Percentiles rank a stretch among this genome's conserved stretches.
Evolutionary conservation across 805 yeast species (phyloP).

Genomic region (Torulaspora microellipsoides): DNA sequence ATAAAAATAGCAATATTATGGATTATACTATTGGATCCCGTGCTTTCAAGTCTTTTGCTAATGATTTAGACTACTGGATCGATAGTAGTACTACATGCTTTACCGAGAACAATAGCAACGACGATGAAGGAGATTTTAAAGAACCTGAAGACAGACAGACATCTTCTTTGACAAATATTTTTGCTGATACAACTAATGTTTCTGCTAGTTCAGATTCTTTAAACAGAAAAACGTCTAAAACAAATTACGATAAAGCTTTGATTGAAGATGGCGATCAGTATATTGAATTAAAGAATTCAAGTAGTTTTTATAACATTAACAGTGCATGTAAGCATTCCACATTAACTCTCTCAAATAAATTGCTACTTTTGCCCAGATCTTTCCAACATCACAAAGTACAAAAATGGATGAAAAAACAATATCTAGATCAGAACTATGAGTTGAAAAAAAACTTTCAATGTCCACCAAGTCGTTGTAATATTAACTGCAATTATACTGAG

Average conservation of each 20-base stretch:
- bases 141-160: not conserved
- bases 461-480: constrained; percentile 11
- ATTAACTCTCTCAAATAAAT: not conserved
- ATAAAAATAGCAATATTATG: not conserved
- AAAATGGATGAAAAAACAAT: constrained; percentile 12
- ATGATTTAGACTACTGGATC: constrained; percentile 11
- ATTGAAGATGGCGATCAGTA: too few relatives aligned
- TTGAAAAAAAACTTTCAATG: constrained; percentile 17
- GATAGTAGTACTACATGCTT: constrained; percentile 6
- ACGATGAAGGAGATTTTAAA: not conserved
- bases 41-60: not conserved
- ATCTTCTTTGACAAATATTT: not conserved
- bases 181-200: constrained; percentile 3
- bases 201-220: constrained; percentile 1
- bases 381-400: constrained; percentile 23
- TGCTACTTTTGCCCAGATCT: constrained; percentile 13
- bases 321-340: not conserved
- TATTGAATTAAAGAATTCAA: too few relatives aligned
- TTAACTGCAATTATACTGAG: not conserved
- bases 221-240: constrained; percentile 1
- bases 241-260: too few relatives aligned
- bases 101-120: not conserved
- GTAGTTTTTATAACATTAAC: too few relatives aligned
- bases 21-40: too few relatives aligned
- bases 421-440: constrained; percentile 11